A percentile compares a stretch with the other conserved stretches of the same genome.
Conservation (phyloP, 805 yeast genomes). For the Ogataea pini region DNA sequence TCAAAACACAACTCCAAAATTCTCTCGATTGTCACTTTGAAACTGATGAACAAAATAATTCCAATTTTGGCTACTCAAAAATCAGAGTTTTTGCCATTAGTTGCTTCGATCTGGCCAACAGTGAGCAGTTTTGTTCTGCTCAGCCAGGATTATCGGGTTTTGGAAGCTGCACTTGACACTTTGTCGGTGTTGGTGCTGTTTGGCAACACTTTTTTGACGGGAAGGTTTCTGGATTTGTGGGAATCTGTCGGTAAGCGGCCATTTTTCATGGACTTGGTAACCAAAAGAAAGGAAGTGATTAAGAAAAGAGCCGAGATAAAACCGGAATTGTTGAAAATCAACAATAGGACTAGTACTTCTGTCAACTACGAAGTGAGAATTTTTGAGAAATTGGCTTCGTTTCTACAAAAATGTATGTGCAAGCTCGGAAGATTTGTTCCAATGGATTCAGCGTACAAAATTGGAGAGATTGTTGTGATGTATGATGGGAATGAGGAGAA, state of each 20-base stretch:
- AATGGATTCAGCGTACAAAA: slow-evolving; percentile 39
- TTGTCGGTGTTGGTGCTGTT: slow-evolving; percentile 33
- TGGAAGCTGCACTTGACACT: slow-evolving; percentile 32
- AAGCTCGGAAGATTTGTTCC: slow-evolving; percentile 44
- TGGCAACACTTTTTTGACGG: slow-evolving; percentile 48
- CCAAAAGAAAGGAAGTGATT: slow-evolving; percentile 9
- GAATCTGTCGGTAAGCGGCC: slow-evolving; percentile 12
- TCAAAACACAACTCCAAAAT: slow-evolving; percentile 65
- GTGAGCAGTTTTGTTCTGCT: slow-evolving; percentile 27
- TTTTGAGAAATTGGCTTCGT: slow-evolving; percentile 30
- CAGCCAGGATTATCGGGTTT: slow-evolving; percentile 32
- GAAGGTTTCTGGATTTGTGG: slow-evolving; percentile 47
- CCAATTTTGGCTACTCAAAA: slow-evolving; percentile 56
- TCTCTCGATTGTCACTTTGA: slow-evolving; percentile 57
- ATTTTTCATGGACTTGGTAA: slow-evolving; percentile 14
- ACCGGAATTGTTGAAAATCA: background rate
- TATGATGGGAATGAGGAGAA: slow-evolving; percentile 19
- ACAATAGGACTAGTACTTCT: slow-evolving; percentile 29
- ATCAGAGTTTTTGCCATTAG: slow-evolving; percentile 47
- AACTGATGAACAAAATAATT: slow-evolving; percentile 43
- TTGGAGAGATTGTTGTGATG: slow-evolving; percentile 36
- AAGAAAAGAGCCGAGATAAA: background rate
- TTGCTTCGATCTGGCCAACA: slow-evolving; percentile 56
- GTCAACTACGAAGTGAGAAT: slow-evolving; percentile 29
- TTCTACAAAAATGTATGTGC: slow-evolving; percentile 39